Evolutionary conservation across 176 grass and related monocot species (phyloP), one percentile per base, ranked within the genome.

Genomic region (Cocos nucifera): DNA sequence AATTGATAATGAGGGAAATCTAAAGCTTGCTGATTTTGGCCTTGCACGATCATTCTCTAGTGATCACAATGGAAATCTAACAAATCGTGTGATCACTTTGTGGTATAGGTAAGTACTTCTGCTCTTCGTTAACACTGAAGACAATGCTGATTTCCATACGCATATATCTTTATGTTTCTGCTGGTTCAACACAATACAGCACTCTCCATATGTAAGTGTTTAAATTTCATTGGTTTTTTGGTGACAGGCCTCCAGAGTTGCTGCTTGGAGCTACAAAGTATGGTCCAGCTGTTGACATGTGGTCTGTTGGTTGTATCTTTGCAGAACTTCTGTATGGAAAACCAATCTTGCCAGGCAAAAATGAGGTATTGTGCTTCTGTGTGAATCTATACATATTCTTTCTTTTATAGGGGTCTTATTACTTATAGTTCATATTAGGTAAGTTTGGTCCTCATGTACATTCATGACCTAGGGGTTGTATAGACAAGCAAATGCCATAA

Each of bases 301-400:
- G 91, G 91, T 96, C 91, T 23, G 91, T 95, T 48, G 91, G 91
- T 87, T 96, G 91, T 65, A 90, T 96, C 69, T 87, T 96, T 79
- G 91, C 86, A 27, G 91, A 96, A 79, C 84, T 96, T 65, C 77
- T 96, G 21, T 67, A 82, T 77, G 83, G 86, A 66, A 96, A 85
- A 73, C 91, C 86, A 58, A 85, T 96, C 56, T 72, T 96, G 26
- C 80, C 80, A 30, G 91, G 91, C 75, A 96, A 96, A 72, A 90
- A 87, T 63, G 91, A 96, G 70, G 86, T 95, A 73, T 75, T 39
- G 29, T 76, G 78, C 56, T 49, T 61, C 64, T 25, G 8, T 9
- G 6, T 44, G 35, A 44, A 44, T 44, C 35, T 44, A 12, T 44
- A 44, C 8, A 44, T 44, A 44, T 44, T 44, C 35, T 44, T 44